phyloP scores from a whole-genome alignment of 768 basidiomycete genomes.

The Kwoniella bestiolae region DNA sequence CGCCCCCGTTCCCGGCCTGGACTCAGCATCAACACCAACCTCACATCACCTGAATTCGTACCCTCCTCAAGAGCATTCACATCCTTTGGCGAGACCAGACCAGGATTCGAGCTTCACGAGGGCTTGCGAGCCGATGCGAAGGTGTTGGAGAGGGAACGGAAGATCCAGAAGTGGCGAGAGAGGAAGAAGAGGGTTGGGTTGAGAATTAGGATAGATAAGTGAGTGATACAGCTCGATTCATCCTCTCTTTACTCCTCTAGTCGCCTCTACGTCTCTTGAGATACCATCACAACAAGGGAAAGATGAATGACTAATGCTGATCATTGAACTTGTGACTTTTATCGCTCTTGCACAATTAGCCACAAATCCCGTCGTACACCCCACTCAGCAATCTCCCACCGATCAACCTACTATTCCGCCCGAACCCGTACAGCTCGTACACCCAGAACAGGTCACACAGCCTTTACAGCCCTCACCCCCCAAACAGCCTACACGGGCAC shows the following conservation, averaged over 20 bases:
- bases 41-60: background rate
- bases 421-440: background rate
- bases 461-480: background rate
- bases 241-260: too few species aligned
- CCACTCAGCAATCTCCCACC: background rate
- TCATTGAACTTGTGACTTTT: too few species aligned
- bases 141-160: slow-evolving; percentile 2
- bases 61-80: background rate
- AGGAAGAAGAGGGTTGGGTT: slow-evolving; percentile 29
- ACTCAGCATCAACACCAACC: background rate
- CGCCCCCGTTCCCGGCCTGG: too few species aligned
- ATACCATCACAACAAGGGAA: too few species aligned
- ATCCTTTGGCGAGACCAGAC: slow-evolving; percentile 1
- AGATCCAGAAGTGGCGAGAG: slow-evolving; percentile 23
- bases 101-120: slow-evolving; percentile 11
- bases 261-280: too few species aligned
- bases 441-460: background rate
- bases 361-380: background rate
- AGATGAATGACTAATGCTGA: too few species aligned
- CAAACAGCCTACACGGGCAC: too few species aligned
- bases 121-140: slow-evolving; percentile 1
- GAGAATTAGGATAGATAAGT: slow-evolving; percentile 30
- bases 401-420: background rate
- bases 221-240: background rate
- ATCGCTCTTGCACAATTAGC: background rate